phyloP scores from a whole-genome alignment of 2,329 filamentous ascomycete genomes.

The Ophioceras dolichostomum region DNA sequence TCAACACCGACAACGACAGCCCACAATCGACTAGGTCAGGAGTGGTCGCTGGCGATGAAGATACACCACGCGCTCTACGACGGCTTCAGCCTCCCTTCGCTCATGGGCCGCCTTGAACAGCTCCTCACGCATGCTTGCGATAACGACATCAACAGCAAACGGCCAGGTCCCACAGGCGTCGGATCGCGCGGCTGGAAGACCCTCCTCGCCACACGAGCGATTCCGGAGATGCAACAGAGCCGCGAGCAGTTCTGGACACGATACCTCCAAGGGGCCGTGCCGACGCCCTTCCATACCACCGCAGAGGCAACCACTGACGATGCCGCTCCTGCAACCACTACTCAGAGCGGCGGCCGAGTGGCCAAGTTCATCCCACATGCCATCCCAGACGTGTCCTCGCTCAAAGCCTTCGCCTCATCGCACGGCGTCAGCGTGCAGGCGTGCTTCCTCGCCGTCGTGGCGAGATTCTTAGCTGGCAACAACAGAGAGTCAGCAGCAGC shows the following conservation, averaged over 20 bases:
- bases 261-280: slow-evolving; percentile 19
- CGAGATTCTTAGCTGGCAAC: slow-evolving; percentile 14
- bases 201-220: too few relatives aligned
- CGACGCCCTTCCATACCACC: background rate
- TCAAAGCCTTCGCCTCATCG: slow-evolving; percentile 25
- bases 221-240: too few relatives aligned
- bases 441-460: slow-evolving; percentile 53
- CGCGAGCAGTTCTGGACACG: slow-evolving; percentile 26
- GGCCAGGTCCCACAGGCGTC: too few relatives aligned
- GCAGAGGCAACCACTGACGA: background rate
- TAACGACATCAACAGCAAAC: background rate
- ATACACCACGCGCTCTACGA: slow-evolving; percentile 89
- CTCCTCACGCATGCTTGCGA: slow-evolving; percentile 8
- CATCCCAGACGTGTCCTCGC: slow-evolving; percentile 21
- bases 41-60: slow-evolving; percentile 32
- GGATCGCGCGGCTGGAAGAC: too few relatives aligned
- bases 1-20: too few relatives aligned
- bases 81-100: slow-evolving; percentile 58
- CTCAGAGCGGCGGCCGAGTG: background rate
- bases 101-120: slow-evolving; percentile 34
- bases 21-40: too few relatives aligned
- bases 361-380: slow-evolving; percentile 33
- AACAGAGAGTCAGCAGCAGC: too few relatives aligned
- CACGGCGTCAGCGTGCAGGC: slow-evolving; percentile 58
- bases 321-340: background rate